Evolutionary conservation across 179 eudicot species (phyloP).

Genomic region (Beta lomatogona): DNA sequence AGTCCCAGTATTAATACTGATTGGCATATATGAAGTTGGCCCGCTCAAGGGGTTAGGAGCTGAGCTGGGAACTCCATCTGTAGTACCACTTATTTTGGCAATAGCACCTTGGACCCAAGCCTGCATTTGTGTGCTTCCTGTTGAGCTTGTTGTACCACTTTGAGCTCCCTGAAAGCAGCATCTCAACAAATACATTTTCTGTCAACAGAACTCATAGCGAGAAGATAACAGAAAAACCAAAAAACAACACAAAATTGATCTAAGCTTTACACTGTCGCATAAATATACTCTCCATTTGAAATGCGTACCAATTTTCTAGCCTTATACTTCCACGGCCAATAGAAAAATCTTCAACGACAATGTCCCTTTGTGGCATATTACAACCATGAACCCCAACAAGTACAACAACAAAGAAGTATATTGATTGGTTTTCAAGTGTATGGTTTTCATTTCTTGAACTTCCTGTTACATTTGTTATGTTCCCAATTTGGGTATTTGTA

Average conservation of each 20-base stretch:
- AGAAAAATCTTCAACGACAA: no score
- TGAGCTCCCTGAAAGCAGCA: slow-evolving; percentile 61
- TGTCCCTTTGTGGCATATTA: no score
- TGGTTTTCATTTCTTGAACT: no score
- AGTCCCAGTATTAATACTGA: slow-evolving; percentile 96
- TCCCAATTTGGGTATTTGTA: no score
- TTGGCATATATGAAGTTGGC: slow-evolving; percentile 84
- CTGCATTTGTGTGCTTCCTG: slow-evolving; percentile 93
- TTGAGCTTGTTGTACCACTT: slow-evolving; percentile 79
- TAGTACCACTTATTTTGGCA: slow-evolving; percentile 89
- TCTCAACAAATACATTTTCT: neutral
- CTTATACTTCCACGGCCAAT: no score
- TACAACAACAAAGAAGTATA: no score
- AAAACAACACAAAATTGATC: neutral
- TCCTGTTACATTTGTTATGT: no score
- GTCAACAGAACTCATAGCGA: neutral
- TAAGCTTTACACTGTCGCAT: no score
- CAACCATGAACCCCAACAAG: no score
- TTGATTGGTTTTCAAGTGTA: no score
- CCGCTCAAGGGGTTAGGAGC: slow-evolving; percentile 75
- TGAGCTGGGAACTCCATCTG: slow-evolving; percentile 70
- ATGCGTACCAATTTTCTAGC: no score
- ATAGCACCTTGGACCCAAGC: slow-evolving; percentile 99
- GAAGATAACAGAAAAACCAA: neutral
- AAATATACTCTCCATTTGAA: no score